phyloP scores from a whole-genome alignment of 257 asterid species.

The Gardenia jasminoides region DNA sequence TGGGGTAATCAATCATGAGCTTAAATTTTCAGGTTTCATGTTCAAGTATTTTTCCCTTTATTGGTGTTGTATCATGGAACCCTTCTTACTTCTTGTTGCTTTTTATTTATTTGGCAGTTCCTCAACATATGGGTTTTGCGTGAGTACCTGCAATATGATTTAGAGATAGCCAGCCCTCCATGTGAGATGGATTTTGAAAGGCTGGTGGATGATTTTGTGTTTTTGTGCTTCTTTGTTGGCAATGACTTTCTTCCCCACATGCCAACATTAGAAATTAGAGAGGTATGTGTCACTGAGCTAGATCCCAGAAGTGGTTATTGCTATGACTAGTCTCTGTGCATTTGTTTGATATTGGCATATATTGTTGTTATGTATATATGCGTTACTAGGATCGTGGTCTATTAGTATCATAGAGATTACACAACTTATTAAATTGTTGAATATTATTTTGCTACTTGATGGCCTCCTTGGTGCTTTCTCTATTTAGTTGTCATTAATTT shows the following conservation, averaged over 20 bases:
- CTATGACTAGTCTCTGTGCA: constrained; percentile 5
- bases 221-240: constrained; percentile 91
- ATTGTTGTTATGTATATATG: background rate
- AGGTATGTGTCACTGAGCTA: constrained; percentile 45
- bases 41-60: constrained; percentile 4
- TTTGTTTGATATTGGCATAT: constrained; percentile 16
- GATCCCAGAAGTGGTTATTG: background rate
- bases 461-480: background rate
- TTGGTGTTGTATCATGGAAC: constrained; percentile 17
- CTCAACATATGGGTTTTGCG: constrained; percentile 84
- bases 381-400: background rate
- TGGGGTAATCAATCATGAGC: constrained; percentile 24
- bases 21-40: constrained; percentile 16
- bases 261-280: constrained; percentile 97
- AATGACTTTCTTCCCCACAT: constrained; percentile 98
- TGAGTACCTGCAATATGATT: constrained; percentile 83
- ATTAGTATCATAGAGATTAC: background rate
- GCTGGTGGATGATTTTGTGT: constrained; percentile 95
- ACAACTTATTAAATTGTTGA: background rate
- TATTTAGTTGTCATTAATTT: background rate
- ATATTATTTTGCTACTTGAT: background rate
- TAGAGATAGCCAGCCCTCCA: constrained; percentile 70
- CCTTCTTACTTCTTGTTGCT: constrained; percentile 19
- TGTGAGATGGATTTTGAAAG: constrained; percentile 79
- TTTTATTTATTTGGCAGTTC: constrained; percentile 49